phyloP scores from a whole-genome alignment of 257 asterid species.

The Echium plantagineum region DNA sequence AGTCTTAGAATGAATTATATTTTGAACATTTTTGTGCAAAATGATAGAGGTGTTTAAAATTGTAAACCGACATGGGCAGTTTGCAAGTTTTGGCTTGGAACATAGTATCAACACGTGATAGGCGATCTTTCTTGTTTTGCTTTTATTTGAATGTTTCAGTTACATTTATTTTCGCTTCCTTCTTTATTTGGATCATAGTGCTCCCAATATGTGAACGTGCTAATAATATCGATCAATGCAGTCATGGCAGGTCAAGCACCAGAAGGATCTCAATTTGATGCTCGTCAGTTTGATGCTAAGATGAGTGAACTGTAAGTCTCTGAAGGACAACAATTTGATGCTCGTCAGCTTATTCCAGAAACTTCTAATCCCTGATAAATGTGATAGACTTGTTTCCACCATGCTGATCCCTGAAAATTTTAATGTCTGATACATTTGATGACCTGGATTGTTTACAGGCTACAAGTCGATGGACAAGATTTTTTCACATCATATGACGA shows the following conservation, averaged over 20 bases:
- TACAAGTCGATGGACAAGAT: slow-evolving; percentile 40
- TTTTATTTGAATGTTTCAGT: too few species aligned
- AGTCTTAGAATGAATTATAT: too few species aligned
- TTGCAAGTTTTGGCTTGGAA: too few species aligned
- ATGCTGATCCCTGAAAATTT: not conserved
- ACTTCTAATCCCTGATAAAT: not conserved
- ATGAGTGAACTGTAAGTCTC: slow-evolving; percentile 54
- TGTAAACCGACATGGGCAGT: too few species aligned
- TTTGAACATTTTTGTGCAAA: too few species aligned
- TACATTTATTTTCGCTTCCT: too few species aligned
- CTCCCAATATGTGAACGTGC: not conserved
- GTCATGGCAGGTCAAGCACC: slow-evolving; percentile 61
- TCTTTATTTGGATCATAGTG: too few species aligned
- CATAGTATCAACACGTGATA: too few species aligned
- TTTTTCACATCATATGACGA: slow-evolving; percentile 47
- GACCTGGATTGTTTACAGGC: slow-evolving; percentile 14
- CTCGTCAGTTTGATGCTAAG: slow-evolving; percentile 47
- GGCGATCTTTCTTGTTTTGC: too few species aligned
- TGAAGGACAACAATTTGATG: too few species aligned
- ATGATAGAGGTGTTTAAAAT: too few species aligned
- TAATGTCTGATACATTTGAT: not conserved
- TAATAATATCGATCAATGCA: slow-evolving; percentile 15
- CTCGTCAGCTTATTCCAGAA: not conserved
- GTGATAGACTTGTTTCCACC: slow-evolving; percentile 1
- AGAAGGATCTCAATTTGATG: slow-evolving; percentile 68